A percentile compares a stretch with the other conserved stretches of the same genome.
Conservation (phyloP, 345 rosid genomes). For the Capsella bursapastoris region DNA sequence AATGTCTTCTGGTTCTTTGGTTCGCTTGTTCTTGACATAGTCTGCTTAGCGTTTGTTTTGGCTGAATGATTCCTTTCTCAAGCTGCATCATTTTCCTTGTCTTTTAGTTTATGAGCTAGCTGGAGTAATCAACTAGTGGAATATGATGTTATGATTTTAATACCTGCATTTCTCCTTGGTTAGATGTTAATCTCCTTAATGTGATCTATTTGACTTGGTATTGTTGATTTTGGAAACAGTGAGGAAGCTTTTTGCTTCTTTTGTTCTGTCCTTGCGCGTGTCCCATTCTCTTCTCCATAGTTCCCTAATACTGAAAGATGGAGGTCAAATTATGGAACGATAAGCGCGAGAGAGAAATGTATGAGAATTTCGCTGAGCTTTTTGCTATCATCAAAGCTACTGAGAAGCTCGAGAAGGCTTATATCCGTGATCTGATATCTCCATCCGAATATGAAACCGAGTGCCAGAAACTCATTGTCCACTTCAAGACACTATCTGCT, state of each 20-base stretch:
- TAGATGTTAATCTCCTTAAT: neutral
- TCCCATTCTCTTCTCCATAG: slow-evolving; percentile 95
- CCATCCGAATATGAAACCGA: slow-evolving; percentile 83
- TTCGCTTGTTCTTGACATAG: slow-evolving; percentile 14
- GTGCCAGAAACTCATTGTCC: slow-evolving; percentile 90
- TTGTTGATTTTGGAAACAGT: slow-evolving; percentile 40
- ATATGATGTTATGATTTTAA: neutral
- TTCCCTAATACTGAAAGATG: slow-evolving; percentile 50
- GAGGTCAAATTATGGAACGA: slow-evolving; percentile 96
- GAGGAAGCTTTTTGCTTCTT: slow-evolving; percentile 44
- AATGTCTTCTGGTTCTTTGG: neutral
- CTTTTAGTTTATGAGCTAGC: neutral
- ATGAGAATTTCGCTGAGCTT: slow-evolving; percentile 93
- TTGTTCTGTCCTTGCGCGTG: slow-evolving; percentile 70
- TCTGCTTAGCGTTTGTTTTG: neutral
- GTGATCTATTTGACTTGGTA: slow-evolving; percentile 25
- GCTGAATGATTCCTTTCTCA: slow-evolving; percentile 1
- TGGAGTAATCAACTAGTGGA: neutral
- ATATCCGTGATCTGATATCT: slow-evolving; percentile 75
- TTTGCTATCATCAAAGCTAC: slow-evolving; percentile 95
- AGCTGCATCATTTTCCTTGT: slow-evolving; percentile 16
- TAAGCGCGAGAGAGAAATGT: slow-evolving; percentile 98
- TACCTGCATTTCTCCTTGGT: slow-evolving; percentile 7
- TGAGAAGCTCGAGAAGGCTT: slow-evolving; percentile 95
- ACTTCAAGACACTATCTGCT: slow-evolving; percentile 84